Evolutionary conservation across 495 filamentous ascomycete species (phyloP).

Genomic region (Penicillium lagena): DNA sequence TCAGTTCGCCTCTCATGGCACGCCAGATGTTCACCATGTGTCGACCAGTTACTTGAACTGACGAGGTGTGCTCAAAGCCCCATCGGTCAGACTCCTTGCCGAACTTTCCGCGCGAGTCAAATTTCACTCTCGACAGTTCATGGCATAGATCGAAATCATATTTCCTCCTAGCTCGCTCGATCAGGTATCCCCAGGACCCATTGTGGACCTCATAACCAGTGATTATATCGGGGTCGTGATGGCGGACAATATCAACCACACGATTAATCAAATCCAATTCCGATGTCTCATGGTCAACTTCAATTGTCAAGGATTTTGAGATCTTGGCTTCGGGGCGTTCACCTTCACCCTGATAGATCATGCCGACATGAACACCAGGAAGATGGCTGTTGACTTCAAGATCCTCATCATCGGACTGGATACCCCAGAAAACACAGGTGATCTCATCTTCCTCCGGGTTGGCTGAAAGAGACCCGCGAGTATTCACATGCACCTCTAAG

Average conservation of each 20-base stretch:
- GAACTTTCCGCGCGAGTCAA: constrained; percentile 70
- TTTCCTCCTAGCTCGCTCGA: constrained; percentile 77
- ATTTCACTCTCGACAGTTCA: constrained; percentile 83
- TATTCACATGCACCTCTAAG: constrained; percentile 92
- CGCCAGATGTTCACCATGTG: constrained; percentile 98
- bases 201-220: constrained; percentile 95
- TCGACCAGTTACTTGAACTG: constrained; percentile 79
- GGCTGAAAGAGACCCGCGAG: constrained; percentile 68
- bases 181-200: constrained; percentile 89
- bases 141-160: constrained; percentile 88
- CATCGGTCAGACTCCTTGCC: constrained; percentile 83
- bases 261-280: constrained; percentile 80
- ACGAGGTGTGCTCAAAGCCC: constrained; percentile 88
- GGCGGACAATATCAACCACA: constrained; percentile 80
- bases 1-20: constrained; percentile 87
- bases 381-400: constrained; percentile 45
- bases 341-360: constrained; percentile 32
- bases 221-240: constrained; percentile 84
- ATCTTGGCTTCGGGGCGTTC: constrained; percentile 46
- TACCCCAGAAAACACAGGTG: constrained; percentile 84
- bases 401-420: constrained; percentile 64
- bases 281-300: constrained; percentile 65
- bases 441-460: constrained; percentile 90
- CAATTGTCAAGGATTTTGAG: constrained; percentile 40
- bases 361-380: constrained; percentile 54